These are phyloP conservation scores for Euphorbia lathyris DNA, from an alignment of 345 rosid species.

Conservation along the genomic window DNA sequence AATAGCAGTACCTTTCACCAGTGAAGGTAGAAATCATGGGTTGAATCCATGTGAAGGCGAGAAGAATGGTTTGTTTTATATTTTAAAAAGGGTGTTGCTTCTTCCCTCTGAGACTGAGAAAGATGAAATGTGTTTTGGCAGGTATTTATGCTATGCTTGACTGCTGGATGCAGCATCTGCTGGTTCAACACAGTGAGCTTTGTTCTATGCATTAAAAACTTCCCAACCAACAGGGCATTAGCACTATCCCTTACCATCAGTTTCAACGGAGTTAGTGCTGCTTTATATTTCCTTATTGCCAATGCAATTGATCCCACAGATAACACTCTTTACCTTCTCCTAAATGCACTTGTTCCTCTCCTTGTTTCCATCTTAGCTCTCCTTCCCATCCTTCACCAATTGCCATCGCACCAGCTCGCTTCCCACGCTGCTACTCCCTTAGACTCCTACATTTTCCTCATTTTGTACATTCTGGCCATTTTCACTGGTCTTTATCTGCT, in stretches of 20 bases:
- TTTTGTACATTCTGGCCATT: conserved; percentile 53
- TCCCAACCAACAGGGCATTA: conserved; percentile 53
- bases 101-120: no score
- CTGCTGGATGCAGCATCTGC: conserved; percentile 80
- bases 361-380: conserved; percentile 42
- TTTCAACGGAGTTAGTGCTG: conserved; percentile 76
- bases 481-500: conserved; percentile 69
- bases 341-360: conserved; percentile 60
- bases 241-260: conserved; percentile 72
- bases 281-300: conserved; percentile 63
- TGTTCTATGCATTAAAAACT: conserved; percentile 74
- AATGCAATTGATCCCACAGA: conserved; percentile 45
- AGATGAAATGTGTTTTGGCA: conserved; percentile 21
- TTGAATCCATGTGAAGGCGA: no score
- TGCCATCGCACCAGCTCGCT: conserved; percentile 32
- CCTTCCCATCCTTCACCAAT: conserved; percentile 52
- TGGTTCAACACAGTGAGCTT: conserved; percentile 91
- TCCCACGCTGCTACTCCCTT: conserved; percentile 22
- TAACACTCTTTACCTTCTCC: conserved; percentile 51
- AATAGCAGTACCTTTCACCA: no score
- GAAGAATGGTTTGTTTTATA: no score
- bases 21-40: no score
- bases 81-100: no score
- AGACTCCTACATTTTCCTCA: conserved; percentile 49
- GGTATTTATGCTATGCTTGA: conserved; percentile 70